These are phyloP conservation scores for Orbilia oligospora DNA, from an alignment of 2,329 filamentous ascomycete species.

Conservation along the genomic window DNA sequence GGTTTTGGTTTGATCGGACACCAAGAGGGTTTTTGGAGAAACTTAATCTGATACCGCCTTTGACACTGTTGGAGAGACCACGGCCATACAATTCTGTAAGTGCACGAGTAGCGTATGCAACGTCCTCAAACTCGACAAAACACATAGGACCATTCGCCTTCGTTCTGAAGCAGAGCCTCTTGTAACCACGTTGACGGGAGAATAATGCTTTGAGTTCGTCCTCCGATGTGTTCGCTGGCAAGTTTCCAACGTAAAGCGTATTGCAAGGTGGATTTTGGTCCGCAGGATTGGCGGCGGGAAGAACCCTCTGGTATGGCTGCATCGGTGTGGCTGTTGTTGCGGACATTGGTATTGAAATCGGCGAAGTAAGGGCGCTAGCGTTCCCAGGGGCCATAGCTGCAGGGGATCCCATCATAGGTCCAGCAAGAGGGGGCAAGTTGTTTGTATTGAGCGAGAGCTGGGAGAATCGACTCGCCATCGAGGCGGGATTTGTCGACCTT, in stretches of 20 bases:
- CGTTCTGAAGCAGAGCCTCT: slow-evolving; percentile 91
- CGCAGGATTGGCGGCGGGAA: slow-evolving; percentile 90
- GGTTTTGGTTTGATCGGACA: slow-evolving; percentile 77
- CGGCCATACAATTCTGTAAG: slow-evolving; percentile 90
- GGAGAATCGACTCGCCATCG: slow-evolving; percentile 54
- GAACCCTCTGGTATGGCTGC: slow-evolving; percentile 61
- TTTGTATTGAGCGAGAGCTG: slow-evolving; percentile 59
- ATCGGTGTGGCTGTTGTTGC: slow-evolving; percentile 40
- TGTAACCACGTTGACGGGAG: slow-evolving; percentile 93
- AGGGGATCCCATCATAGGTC: slow-evolving; percentile 53
- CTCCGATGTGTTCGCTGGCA: slow-evolving; percentile 91
- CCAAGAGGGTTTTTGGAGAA: slow-evolving; percentile 98
- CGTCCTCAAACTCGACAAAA: slow-evolving; percentile 97
- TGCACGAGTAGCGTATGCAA: slow-evolving; percentile 91
- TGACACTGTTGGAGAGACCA: slow-evolving; percentile 88
- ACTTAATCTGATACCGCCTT: slow-evolving; percentile 93
- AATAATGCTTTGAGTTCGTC: slow-evolving; percentile 96
- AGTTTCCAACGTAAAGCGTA: slow-evolving; percentile 96
- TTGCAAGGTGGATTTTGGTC: slow-evolving; percentile 98
- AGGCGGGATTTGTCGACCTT: slow-evolving; percentile 53
- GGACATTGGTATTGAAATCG: slow-evolving; percentile 59
- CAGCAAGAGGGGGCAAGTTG: slow-evolving; percentile 48
- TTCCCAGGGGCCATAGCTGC: slow-evolving; percentile 54
- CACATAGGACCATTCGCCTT: slow-evolving; percentile 98
- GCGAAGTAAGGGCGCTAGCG: slow-evolving; percentile 51